These are phyloP conservation scores for Wickerhamomyces subpelliculosus DNA, from an alignment of 805 yeast genomes.

Conservation along the genomic window DNA sequence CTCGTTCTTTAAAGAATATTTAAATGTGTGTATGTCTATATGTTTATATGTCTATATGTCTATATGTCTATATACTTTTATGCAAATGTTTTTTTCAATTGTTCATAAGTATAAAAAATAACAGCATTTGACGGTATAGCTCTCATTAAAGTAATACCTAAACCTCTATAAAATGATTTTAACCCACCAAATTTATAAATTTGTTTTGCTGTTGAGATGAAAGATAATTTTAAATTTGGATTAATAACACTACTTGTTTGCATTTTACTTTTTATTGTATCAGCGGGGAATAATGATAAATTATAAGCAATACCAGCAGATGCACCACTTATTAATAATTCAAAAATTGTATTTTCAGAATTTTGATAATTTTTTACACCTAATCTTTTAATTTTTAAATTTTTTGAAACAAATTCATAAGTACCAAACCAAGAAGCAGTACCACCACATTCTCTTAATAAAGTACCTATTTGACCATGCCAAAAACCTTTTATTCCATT, in stretches of 20 bases:
- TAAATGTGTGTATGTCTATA: not conserved
- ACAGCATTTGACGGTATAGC: conserved; percentile 89
- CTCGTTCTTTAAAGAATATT: not conserved
- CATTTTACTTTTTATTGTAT: conserved; percentile 80
- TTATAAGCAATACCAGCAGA: conserved; percentile 81
- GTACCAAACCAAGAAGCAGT: conserved; percentile 94
- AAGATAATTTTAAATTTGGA: conserved; percentile 21
- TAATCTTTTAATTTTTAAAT: conserved; percentile 29
- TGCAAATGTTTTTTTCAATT: conserved; percentile 33
- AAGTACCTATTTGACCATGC: conserved; percentile 81
- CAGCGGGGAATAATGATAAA: conserved; percentile 78
- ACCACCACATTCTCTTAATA: conserved; percentile 79
- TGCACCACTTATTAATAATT: conserved; percentile 73
- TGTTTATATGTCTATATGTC: not conserved
- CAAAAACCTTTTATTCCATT: conserved; percentile 72
- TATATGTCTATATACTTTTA: not conserved
- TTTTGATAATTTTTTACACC: conserved; percentile 19
- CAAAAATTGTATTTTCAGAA: conserved; percentile 33
- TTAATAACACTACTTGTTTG: conserved; percentile 50
- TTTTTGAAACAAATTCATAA: conserved; percentile 49
- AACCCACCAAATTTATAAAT: conserved; percentile 53
- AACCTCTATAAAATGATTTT: conserved; percentile 71
- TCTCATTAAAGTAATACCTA: conserved; percentile 73
- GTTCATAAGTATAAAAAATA: conserved; percentile 76
- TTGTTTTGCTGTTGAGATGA: conserved; percentile 30